These are phyloP conservation scores for Venturia aucupariae DNA, from an alignment of 2,329 filamentous ascomycete genomes.

Conservation along the genomic window DNA sequence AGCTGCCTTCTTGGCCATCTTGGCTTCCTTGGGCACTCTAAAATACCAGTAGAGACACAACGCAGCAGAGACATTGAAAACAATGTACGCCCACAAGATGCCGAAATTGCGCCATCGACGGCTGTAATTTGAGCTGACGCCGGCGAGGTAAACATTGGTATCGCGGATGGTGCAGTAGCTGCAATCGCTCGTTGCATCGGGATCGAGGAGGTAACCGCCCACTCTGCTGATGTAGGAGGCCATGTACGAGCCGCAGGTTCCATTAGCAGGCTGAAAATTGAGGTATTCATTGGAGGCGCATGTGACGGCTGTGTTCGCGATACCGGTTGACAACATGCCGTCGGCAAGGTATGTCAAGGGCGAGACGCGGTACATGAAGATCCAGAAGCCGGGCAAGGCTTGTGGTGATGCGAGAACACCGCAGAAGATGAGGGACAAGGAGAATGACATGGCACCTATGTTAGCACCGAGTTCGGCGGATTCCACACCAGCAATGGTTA, in stretches of 20 bases:
- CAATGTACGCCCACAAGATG: slow-evolving; percentile 43
- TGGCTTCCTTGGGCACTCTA: slow-evolving; percentile 38
- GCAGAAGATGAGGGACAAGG: slow-evolving; percentile 64
- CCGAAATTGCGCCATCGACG: slow-evolving; percentile 47
- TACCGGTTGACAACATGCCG: slow-evolving; percentile 59
- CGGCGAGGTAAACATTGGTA: slow-evolving; percentile 35
- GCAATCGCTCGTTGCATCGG: slow-evolving; percentile 27
- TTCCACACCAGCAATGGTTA: slow-evolving; percentile 68
- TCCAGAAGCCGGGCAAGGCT: slow-evolving; percentile 65
- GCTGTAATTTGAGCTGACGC: slow-evolving; percentile 34
- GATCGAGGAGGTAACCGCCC: slow-evolving; percentile 31
- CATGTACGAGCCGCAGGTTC: slow-evolving; percentile 54
- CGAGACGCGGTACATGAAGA: slow-evolving; percentile 69
- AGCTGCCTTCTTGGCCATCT: neutral
- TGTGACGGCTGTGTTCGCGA: slow-evolving; percentile 55
- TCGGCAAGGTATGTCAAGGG: slow-evolving; percentile 76
- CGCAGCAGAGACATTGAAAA: slow-evolving; percentile 42
- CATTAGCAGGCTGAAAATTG: slow-evolving; percentile 50
- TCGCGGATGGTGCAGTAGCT: slow-evolving; percentile 31
- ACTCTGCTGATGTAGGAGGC: slow-evolving; percentile 21
- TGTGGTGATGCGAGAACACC: slow-evolving; percentile 58
- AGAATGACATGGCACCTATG: slow-evolving; percentile 66
- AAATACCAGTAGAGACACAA: slow-evolving; percentile 45
- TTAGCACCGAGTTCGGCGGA: slow-evolving; percentile 67
- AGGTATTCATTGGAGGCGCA: slow-evolving; percentile 65